These are phyloP conservation scores for Pleurotus tuoliensis DNA, from an alignment of 768 basidiomycete species.

Conservation along the genomic window DNA sequence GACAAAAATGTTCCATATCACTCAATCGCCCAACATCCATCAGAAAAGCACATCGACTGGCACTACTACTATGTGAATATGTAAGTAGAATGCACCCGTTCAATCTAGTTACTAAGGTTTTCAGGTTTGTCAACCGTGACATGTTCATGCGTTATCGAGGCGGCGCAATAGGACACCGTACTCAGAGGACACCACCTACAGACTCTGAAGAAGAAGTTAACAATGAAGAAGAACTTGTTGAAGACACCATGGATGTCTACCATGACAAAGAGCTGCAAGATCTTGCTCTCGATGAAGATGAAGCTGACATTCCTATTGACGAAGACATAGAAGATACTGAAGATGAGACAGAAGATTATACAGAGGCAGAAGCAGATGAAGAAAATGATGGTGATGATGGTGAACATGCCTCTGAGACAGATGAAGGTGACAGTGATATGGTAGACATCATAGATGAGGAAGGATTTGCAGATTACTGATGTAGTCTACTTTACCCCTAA, in stretches of 20 bases:
- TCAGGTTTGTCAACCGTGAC: conserved; percentile 22
- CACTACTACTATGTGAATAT: conserved; percentile 29
- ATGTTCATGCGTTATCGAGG: conserved; percentile 23
- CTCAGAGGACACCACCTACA: conserved; percentile 6
- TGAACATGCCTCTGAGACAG: conserved; percentile 10
- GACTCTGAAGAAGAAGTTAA: conserved; percentile 19
- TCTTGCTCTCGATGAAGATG: not conserved
- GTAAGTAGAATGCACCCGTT: conserved; percentile 16
- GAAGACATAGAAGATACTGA: not conserved
- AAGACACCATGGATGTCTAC: not conserved
- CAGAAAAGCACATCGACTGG: conserved; percentile 20
- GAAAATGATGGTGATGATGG: not conserved
- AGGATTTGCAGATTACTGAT: not conserved
- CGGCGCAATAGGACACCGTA: conserved; percentile 20
- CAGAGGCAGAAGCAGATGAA: not conserved
- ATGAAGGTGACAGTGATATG: conserved; percentile 8
- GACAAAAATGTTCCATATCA: not conserved
- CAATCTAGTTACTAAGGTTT: not conserved
- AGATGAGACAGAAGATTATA: not conserved
- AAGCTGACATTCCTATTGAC: not conserved
- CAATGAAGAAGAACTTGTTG: not conserved
- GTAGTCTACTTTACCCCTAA: conserved; percentile 6
- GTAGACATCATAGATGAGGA: not conserved
- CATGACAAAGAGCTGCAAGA: not conserved
- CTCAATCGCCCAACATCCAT: not conserved